Base-by-base conservation (phyloP, 139 green algal species). In the Chlorella sp. region DNA sequence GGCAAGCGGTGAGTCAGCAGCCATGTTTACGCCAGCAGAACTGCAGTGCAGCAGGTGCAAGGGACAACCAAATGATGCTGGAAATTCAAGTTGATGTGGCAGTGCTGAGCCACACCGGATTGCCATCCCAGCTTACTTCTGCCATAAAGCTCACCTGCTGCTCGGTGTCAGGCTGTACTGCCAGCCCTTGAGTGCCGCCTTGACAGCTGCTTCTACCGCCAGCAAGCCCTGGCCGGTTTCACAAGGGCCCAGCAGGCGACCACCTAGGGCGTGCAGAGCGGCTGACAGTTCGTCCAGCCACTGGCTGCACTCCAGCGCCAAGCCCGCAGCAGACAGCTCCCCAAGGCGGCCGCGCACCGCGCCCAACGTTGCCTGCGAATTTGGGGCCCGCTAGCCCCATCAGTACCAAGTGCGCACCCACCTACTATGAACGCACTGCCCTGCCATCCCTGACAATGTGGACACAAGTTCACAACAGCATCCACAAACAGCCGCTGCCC, bases 261-360 rank as follows among this genome's bases (percentile, higher is more conserved):
- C 81, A 44, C 87, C 86, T 62, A 87, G 85, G 56, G 9, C 57
- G 51, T 56, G 68, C 9, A 91, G 92, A 39, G 82, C 86, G 34
- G 79, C 80, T 11, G 89, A 91, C 38, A 94, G 78, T 0, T 85
- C 26, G 6, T 87, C 85, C 39, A 98, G 72, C 95, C 95, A 98
- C 1, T n/a, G 30, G 26, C 71, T 72, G 74, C 90, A 94, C 21
- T 93, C 91, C 18, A 91, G 75, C 60, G 91, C 89, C 44, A 96
- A 88, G 34, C 81, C 79, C 0, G 81, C 80, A 12, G 87, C 71
- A 11, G 81, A 75, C 25, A 97, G 81, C 17, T 91, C 67, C 21
- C 70, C 55, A 76, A 97, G 79, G 0, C 64, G 74, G 23, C 85
- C 64, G 60, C 60, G 38, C 34, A 88, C 41, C 3, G 41, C 44